A percentile compares a stretch with the other conserved stretches of the same genome.
phyloP scores from a whole-genome alignment of 1,284 basidiomycete genomes.

The Pterulicium gracile region DNA sequence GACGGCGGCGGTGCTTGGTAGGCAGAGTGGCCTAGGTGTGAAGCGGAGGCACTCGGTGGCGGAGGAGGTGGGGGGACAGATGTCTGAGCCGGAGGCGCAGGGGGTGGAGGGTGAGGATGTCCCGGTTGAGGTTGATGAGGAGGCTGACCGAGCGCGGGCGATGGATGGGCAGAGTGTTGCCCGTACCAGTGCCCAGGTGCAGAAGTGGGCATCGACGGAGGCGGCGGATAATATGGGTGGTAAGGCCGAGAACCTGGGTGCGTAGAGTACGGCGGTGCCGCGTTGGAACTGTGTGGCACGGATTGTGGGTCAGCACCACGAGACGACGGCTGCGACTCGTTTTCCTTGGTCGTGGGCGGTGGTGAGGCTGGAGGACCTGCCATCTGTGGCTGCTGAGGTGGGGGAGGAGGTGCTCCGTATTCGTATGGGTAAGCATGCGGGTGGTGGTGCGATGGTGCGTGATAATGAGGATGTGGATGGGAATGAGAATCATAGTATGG shows the following conservation, averaged over 20 bases:
- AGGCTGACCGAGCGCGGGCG: not conserved
- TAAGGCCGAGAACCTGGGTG: not conserved
- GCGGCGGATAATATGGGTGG: not conserved
- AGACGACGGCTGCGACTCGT: not conserved
- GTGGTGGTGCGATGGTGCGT: conserved; percentile 3
- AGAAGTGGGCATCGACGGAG: not conserved
- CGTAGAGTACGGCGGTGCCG: not conserved
- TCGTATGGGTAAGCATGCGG: not conserved
- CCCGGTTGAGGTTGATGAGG: conserved; percentile 6
- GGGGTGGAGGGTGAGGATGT: conserved; percentile 6
- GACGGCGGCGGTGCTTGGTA: no score
- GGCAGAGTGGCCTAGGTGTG: no score
- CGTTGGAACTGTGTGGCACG: no score
- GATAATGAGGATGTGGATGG: conserved; percentile 10
- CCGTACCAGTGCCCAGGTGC: not conserved
- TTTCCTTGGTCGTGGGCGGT: not conserved
- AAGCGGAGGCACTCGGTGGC: no score
- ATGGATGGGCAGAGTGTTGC: not conserved
- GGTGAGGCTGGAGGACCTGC: not conserved
- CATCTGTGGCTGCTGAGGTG: not conserved
- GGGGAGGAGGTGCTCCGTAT: not conserved
- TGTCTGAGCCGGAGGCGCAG: conserved; percentile 6
- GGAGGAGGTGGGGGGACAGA: conserved; percentile 2
- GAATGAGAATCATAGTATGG: conserved; percentile 3
- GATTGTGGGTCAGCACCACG: not conserved